Percentiles rank a stretch among this genome's conserved stretches.
phyloP scores from a whole-genome alignment of 2,329 filamentous ascomycete genomes.

The Claviceps purpurea region DNA sequence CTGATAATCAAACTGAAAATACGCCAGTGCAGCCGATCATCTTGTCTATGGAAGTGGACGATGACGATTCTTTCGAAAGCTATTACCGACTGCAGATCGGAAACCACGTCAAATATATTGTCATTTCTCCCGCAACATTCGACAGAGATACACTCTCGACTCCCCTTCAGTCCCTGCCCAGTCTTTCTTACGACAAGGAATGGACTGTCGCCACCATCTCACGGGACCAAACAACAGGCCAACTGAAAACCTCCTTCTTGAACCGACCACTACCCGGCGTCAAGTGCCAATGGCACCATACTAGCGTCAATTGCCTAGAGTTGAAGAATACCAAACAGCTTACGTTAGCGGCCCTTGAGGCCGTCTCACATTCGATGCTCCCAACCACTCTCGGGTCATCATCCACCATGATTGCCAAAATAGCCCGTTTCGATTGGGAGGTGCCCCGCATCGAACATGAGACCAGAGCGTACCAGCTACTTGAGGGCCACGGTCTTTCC shows the following conservation, averaged over 20 bases:
- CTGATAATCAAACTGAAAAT: too few relatives aligned
- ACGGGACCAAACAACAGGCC: slow-evolving; percentile 12
- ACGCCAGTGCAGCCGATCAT: background rate
- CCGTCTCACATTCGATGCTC: background rate
- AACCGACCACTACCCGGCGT: slow-evolving; percentile 10
- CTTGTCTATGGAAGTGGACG: background rate
- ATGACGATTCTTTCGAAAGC: background rate
- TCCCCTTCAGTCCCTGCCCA: slow-evolving; percentile 12
- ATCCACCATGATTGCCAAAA: slow-evolving; percentile 14
- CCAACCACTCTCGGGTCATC: background rate
- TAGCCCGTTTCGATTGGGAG: slow-evolving; percentile 21
- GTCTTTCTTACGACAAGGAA: slow-evolving; percentile 13
- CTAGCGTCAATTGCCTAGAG: background rate
- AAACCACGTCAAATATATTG: background rate
- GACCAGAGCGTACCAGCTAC: slow-evolving; percentile 16
- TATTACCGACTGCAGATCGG: background rate
- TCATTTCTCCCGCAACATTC: slow-evolving; percentile 10
- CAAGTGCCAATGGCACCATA: background rate
- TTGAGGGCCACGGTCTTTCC: slow-evolving; percentile 16
- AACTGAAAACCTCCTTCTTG: slow-evolving; percentile 14
- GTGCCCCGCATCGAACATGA: slow-evolving; percentile 19
- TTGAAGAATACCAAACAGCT: background rate
- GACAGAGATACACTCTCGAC: slow-evolving; percentile 10
- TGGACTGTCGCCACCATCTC: slow-evolving; percentile 15
- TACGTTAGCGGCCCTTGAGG: background rate